A percentile compares a stretch with the other conserved stretches of the same genome.
Evolutionary conservation across 2,329 filamentous ascomycete genomes (phyloP).

Genomic region (Pseudocercospora fijiensis): DNA sequence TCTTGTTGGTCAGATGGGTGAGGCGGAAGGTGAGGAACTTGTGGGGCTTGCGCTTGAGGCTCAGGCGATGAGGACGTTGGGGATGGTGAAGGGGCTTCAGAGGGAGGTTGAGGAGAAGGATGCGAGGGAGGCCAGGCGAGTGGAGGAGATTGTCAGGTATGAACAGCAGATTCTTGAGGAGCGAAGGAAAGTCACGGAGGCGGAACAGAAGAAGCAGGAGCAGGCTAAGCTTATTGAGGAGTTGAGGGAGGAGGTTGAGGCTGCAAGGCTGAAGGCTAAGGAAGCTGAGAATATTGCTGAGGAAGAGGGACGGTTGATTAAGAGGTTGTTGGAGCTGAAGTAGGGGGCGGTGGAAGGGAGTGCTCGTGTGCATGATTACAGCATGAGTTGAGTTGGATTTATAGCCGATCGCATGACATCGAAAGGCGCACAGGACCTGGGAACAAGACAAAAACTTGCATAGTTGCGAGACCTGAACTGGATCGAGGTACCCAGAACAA

Average conservation of each 20-base stretch:
- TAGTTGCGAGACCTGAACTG: not conserved
- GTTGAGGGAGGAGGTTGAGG: not conserved
- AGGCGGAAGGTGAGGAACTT: conserved; percentile 11
- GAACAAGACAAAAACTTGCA: not conserved
- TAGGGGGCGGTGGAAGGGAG: not conserved
- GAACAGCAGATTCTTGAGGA: conserved; percentile 3
- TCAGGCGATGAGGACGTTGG: conserved; percentile 19
- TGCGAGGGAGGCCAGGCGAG: not conserved
- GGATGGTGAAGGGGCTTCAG: conserved; percentile 21
- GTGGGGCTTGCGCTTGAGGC: conserved; percentile 20
- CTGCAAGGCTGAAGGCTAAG: not conserved
- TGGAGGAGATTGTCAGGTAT: not conserved
- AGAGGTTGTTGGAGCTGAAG: conserved; percentile 5
- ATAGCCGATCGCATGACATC: not conserved
- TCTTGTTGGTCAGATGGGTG: conserved; percentile 8
- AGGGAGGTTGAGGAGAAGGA: conserved; percentile 15
- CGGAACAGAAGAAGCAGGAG: conserved; percentile 5
- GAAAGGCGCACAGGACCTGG: not conserved
- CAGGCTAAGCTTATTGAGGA: conserved; percentile 8
- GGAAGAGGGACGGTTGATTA: conserved; percentile 18
- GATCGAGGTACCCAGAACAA: not conserved
- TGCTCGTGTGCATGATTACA: not conserved
- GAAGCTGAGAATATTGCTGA: conserved; percentile 11
- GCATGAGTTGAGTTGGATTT: not conserved
- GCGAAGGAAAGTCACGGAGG: not conserved